Evolutionary conservation across 495 filamentous ascomycete genomes (phyloP).

Genomic region (Cercophora scortea): DNA sequence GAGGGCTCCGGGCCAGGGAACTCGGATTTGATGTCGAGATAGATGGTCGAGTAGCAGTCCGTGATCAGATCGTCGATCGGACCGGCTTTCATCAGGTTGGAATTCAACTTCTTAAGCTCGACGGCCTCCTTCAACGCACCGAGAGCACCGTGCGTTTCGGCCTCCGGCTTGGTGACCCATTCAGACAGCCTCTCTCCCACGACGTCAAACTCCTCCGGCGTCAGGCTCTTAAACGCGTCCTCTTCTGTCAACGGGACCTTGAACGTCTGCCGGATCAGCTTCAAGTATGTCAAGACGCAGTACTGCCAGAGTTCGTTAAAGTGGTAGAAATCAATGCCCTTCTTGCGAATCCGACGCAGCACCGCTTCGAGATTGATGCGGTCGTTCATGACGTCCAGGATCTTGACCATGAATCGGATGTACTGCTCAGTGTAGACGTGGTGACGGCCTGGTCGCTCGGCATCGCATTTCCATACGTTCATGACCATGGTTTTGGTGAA

Average conservation of each 20-base stretch:
- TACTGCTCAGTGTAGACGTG: conserved; percentile 93
- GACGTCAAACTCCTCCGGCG: conserved; percentile 69
- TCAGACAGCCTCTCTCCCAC: conserved; percentile 41
- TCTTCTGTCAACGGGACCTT: conserved; percentile 62
- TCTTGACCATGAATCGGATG: conserved; percentile 65
- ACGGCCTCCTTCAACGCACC: conserved; percentile 74
- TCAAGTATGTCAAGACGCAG: conserved; percentile 65
- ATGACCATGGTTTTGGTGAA: conserved; percentile 92
- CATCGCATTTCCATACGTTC: conserved; percentile 93
- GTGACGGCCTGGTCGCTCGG: conserved; percentile 83
- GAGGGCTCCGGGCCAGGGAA: conserved; percentile 28
- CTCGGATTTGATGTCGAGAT: conserved; percentile 40
- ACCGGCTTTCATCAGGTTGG: conserved; percentile 71
- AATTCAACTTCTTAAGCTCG: conserved; percentile 88
- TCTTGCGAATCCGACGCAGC: conserved; percentile 73
- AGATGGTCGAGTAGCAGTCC: conserved; percentile 80
- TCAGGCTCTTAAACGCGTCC: conserved; percentile 69
- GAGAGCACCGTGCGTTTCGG: conserved; percentile 42
- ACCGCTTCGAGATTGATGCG: conserved; percentile 71
- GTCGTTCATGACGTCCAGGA: conserved; percentile 73
- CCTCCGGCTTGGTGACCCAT: conserved; percentile 36
- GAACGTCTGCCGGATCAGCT: conserved; percentile 63
- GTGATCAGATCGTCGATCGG: conserved; percentile 84
- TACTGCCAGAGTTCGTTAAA: conserved; percentile 82
- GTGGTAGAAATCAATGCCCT: conserved; percentile 74